A percentile compares a stretch with the other conserved stretches of the same genome.
These are phyloP conservation scores for Saturnispora sanitii DNA, from an alignment of 805 yeast genomes.

Conservation along the genomic window DNA sequence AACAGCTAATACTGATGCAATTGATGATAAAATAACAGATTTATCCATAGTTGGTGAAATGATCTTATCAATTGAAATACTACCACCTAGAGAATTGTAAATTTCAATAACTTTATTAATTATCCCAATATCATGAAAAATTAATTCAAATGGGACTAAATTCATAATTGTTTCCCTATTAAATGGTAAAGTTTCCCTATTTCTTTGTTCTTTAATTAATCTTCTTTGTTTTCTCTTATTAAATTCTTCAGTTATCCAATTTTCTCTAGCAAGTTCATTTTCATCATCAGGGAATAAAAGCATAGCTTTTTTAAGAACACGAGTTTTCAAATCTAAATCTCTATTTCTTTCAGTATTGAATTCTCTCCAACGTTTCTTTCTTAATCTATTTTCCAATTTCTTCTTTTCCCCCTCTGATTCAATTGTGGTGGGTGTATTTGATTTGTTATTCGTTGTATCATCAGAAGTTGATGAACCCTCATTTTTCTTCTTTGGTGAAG, in stretches of 20 bases:
- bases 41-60: constrained; percentile 14
- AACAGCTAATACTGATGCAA: constrained; percentile 19
- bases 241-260: constrained; percentile 74
- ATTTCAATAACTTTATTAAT: constrained; percentile 10
- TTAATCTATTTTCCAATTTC: constrained; percentile 58
- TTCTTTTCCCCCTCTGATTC: constrained; percentile 44
- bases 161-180: constrained; percentile 9
- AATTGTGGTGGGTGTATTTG: constrained; percentile 3
- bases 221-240: constrained; percentile 54
- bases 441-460: neutral
- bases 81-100: constrained; percentile 30
- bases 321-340: constrained; percentile 75
- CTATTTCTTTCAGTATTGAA: constrained; percentile 71
- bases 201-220: constrained; percentile 34
- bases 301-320: constrained; percentile 67
- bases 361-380: constrained; percentile 80
- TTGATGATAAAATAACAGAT: constrained; percentile 19
- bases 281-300: constrained; percentile 54
- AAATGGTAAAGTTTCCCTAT: constrained; percentile 11
- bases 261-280: constrained; percentile 38
- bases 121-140: constrained; percentile 8
- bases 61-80: constrained; percentile 14
- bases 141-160: constrained; percentile 6
- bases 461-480: neutral
- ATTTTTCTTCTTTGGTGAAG: neutral